These are phyloP conservation scores for Escallonia herrerae DNA, from an alignment of 129 eudicot species.

Conservation along the genomic window DNA sequence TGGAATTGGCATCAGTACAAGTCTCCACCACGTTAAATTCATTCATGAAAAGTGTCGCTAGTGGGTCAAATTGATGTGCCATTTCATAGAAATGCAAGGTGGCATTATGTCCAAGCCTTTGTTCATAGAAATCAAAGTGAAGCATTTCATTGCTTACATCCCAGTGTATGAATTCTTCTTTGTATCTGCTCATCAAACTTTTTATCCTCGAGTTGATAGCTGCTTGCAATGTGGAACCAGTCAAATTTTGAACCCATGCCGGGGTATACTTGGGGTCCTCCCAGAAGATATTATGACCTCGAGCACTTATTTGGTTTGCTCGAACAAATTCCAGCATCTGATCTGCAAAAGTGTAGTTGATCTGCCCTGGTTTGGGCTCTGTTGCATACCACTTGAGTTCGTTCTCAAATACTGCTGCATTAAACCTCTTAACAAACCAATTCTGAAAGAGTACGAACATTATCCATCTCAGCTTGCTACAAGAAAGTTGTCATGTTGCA, in stretches of 20 bases:
- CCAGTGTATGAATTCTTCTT: constrained; percentile 4
- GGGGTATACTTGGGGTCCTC: constrained; percentile 39
- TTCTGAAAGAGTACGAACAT: constrained; percentile 16
- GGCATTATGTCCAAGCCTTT: not conserved
- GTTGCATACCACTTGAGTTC: constrained; percentile 53
- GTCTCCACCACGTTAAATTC: constrained; percentile 6
- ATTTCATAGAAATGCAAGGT: not conserved
- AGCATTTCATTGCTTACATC: constrained; percentile 9
- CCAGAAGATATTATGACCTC: constrained; percentile 60
- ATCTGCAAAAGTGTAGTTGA: constrained; percentile 38
- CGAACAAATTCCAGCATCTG: constrained; percentile 36
- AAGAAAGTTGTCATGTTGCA: no score
- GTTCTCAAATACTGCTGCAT: constrained; percentile 54
- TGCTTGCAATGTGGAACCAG: constrained; percentile 15
- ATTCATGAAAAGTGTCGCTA: constrained; percentile 4
- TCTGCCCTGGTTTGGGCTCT: constrained; percentile 27
- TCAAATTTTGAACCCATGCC: constrained; percentile 28
- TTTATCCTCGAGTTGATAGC: constrained; percentile 31
- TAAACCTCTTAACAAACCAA: constrained; percentile 45
- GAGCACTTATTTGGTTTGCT: constrained; percentile 19
- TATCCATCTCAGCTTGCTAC: not conserved
- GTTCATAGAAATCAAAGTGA: constrained; percentile 2
- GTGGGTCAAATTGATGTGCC: not conserved
- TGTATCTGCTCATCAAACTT: constrained; percentile 9
- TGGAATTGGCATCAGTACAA: not conserved